A percentile compares a stretch with the other conserved stretches of the same genome.
Evolutionary conservation across 768 basidiomycete species (phyloP).

Genomic region (Kwoniella bestiolae): DNA sequence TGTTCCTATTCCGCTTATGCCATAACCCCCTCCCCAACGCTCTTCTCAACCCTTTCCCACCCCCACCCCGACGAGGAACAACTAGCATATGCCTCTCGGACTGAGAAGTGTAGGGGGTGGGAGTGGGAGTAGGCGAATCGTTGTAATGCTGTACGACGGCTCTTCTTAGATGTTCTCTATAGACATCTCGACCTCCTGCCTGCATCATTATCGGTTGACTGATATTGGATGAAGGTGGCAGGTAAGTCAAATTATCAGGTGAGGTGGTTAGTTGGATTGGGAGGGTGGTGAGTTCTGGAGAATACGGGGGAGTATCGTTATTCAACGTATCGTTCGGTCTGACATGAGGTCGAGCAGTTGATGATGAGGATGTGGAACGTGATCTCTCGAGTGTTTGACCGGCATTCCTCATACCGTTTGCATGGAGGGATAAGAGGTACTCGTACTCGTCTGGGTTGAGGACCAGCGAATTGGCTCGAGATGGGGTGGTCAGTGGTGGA

Average conservation of each 20-base stretch:
- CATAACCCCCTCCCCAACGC: neutral
- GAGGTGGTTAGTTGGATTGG: neutral
- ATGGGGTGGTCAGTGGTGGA: neutral
- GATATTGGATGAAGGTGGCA: no score
- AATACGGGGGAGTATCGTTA: slow-evolving; percentile 1
- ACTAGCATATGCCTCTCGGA: neutral
- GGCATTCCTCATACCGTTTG: neutral
- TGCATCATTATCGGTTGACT: neutral
- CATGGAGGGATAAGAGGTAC: slow-evolving; percentile 5
- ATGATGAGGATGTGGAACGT: neutral
- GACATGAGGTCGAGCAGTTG: slow-evolving; percentile 2
- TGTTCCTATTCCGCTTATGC: neutral
- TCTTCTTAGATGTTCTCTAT: slow-evolving; percentile 12
- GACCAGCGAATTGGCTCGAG: neutral
- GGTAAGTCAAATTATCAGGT: neutral
- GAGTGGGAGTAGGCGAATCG: slow-evolving; percentile 16
- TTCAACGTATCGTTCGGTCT: no score
- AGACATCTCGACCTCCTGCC: neutral
- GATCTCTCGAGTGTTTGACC: neutral
- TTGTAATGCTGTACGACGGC: neutral
- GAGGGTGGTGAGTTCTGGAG: neutral
- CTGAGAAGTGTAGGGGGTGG: no score
- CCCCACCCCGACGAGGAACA: neutral
- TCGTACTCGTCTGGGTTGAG: slow-evolving; percentile 11
- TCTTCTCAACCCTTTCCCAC: neutral